Percentiles rank a stretch among this genome's conserved stretches.
Evolutionary conservation across 2,329 filamentous ascomycete genomes (phyloP).

Genomic region (Calonectria hawksworthii): DNA sequence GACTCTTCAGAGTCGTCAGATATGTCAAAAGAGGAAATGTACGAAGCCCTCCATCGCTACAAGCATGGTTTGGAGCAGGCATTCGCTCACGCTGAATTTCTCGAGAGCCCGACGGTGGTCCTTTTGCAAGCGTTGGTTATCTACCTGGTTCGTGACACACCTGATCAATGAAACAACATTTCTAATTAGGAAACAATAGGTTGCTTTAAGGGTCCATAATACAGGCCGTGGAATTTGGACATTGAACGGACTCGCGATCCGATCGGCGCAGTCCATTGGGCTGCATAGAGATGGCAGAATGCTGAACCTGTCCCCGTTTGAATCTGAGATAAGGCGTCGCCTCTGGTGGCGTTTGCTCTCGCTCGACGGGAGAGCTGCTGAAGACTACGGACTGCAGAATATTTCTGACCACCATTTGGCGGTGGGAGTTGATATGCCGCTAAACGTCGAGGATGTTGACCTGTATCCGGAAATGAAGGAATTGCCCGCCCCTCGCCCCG

Average conservation of each 20-base stretch:
- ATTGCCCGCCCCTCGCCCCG: conserved; percentile 60
- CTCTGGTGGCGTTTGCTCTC: conserved; percentile 68
- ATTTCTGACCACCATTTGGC: conserved; percentile 14
- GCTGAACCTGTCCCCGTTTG: conserved; percentile 64
- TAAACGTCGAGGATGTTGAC: conserved; percentile 69
- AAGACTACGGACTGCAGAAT: conserved; percentile 65
- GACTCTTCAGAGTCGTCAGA: conserved; percentile 51
- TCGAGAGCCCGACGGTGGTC: conserved; percentile 55
- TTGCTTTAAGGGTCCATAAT: conserved; percentile 50
- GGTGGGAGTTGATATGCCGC: conserved; percentile 64
- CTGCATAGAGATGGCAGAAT: conserved; percentile 65
- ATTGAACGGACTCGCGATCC: conserved; percentile 59
- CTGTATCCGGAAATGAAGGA: conserved; percentile 60
- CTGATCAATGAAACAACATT: neutral
- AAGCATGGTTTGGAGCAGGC: conserved; percentile 54
- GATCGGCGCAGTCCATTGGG: conserved; percentile 65
- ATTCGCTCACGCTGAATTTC: conserved; percentile 54
- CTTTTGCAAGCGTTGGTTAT: conserved; percentile 54
- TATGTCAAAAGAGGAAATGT: conserved; percentile 41
- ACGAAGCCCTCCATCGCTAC: conserved; percentile 44
- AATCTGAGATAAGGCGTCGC: conserved; percentile 68
- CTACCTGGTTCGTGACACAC: conserved; percentile 50
- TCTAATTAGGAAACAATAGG: conserved; percentile 29
- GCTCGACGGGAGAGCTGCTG: conserved; percentile 64
- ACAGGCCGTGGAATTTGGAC: conserved; percentile 54